Percentiles rank a stretch among this genome's conserved stretches.
Conservation (phyloP, 1,284 basidiomycete species). For the Fomitopsis pinicola region DNA sequence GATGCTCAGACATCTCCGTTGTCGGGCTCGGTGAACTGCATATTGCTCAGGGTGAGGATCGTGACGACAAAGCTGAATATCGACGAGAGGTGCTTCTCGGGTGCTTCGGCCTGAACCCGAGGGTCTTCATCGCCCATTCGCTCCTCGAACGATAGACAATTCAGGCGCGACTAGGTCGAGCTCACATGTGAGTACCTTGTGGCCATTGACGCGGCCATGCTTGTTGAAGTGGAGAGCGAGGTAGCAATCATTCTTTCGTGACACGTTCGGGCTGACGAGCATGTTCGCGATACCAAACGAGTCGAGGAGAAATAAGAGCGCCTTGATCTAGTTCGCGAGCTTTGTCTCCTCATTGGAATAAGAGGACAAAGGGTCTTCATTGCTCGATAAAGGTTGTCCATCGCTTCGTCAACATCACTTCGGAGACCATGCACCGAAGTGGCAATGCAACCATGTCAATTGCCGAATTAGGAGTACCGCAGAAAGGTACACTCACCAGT, state of each 20-base stretch:
- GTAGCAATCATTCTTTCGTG: slow-evolving; percentile 81
- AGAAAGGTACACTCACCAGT: too few species aligned
- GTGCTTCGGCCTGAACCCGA: slow-evolving; percentile 92
- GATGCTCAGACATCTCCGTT: slow-evolving; percentile 67
- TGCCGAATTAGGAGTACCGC: too few species aligned
- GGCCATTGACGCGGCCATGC: slow-evolving; percentile 70
- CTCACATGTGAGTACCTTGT: slow-evolving; percentile 80
- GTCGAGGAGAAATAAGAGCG: slow-evolving; percentile 73
- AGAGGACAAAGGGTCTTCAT: too few species aligned
- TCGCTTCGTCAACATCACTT: too few species aligned
- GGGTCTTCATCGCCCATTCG: slow-evolving; percentile 75
- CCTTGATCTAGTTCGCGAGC: slow-evolving; percentile 77
- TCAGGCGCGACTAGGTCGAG: slow-evolving; percentile 85
- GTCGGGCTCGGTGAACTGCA: slow-evolving; percentile 77
- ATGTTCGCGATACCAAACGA: slow-evolving; percentile 92
- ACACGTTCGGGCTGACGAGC: slow-evolving; percentile 82
- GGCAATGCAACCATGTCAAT: too few species aligned
- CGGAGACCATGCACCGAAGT: too few species aligned
- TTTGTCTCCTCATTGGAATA: slow-evolving; percentile 73
- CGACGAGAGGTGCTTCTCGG: too few species aligned
- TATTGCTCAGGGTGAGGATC: slow-evolving; percentile 80
- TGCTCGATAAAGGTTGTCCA: too few species aligned
- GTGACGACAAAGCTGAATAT: slow-evolving; percentile 82
- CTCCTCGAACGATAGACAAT: slow-evolving; percentile 76
- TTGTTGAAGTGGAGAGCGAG: slow-evolving; percentile 88